Percentiles rank a stretch among this genome's conserved stretches.
These are phyloP conservation scores for Candida corydali DNA, from an alignment of 805 yeast species.

Conservation along the genomic window DNA sequence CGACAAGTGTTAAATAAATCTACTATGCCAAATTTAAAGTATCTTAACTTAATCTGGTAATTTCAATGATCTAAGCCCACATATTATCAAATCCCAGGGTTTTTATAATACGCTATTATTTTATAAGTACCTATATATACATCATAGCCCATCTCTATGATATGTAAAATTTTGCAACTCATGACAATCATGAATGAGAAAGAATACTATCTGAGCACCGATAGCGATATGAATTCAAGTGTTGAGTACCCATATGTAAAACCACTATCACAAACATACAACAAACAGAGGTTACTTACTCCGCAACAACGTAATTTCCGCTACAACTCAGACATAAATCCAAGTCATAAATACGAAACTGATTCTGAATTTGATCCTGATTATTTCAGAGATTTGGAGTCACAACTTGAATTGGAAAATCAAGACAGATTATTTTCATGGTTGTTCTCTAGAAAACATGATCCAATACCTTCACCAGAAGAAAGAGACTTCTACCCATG, in stretches of 20 bases:
- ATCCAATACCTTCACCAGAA: constrained; percentile 46
- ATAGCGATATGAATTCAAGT: not conserved
- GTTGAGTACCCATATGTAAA: not conserved
- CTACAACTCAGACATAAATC: not conserved
- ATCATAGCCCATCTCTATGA: too few relatives aligned
- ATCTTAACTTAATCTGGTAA: not conserved
- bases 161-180: too few relatives aligned
- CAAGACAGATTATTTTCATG: constrained; percentile 52
- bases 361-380: too few relatives aligned
- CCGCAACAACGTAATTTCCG: constrained; percentile 1
- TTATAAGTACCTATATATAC: too few relatives aligned
- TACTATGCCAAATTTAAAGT: not conserved
- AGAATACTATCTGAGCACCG: constrained; percentile 1
- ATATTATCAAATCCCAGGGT: too few relatives aligned
- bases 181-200: not conserved
- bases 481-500: constrained; percentile 52
- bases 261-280: constrained; percentile 2
- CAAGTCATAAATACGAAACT: not conserved
- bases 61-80: not conserved
- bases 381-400: constrained; percentile 2
- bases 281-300: not conserved
- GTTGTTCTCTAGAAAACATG: constrained; percentile 45
- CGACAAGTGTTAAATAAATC: not conserved
- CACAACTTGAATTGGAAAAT: constrained; percentile 32
- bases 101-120: too few relatives aligned